Evolutionary conservation across 164 flowering plant species (phyloP), one percentile per base, ranked within the genome.

Genomic region (Tetrastigma voinierianum): DNA sequence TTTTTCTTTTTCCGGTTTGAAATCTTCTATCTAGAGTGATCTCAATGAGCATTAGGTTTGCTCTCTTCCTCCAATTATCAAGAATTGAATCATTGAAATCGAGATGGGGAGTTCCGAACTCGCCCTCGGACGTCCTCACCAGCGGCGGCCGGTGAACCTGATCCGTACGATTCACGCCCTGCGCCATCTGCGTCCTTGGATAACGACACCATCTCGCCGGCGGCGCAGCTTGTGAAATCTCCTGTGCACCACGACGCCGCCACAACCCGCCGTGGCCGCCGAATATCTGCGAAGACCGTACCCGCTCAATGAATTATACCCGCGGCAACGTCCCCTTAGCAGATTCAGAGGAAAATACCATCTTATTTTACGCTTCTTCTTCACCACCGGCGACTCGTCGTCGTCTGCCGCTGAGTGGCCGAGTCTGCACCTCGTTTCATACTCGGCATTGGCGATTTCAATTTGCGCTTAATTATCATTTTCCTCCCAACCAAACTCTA

Each of bases 51-150:
- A 32, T 32, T 73, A 15, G 66, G 53, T 49, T 82, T 66, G 51
- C 82, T 76, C 14, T 85, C 93, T 60, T 86, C 86, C 74, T 88
- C 90, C 90, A 88, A 62, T 82, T 77, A 68, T 82, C 89, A 44
- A 88, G 75, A 70, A 88, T 74, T 0, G 93, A 86, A 57, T 85
- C 90, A 51, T 83, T 84, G 64, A 86, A n/a, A 88, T 62, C 82
- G 69, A 11, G 90, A 83, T 16, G 93, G 93, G 18, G 84, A 76
- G 48, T 82, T 90, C 83, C 82, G 90, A 62, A 82, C 87, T 59
- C 93, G 74, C 6, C 93, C 93, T 20, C 93, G 1, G 90, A 86
- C 8, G 90, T 84, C 67, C 83, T 76, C 60, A 84, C 81, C 56
- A 88, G 68, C 2, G 93, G 82, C 23, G 88, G 88, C 65, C 82